Evolutionary conservation across 768 basidiomycete genomes (phyloP).

Genomic region (Tricholoma bakamatsutake): DNA sequence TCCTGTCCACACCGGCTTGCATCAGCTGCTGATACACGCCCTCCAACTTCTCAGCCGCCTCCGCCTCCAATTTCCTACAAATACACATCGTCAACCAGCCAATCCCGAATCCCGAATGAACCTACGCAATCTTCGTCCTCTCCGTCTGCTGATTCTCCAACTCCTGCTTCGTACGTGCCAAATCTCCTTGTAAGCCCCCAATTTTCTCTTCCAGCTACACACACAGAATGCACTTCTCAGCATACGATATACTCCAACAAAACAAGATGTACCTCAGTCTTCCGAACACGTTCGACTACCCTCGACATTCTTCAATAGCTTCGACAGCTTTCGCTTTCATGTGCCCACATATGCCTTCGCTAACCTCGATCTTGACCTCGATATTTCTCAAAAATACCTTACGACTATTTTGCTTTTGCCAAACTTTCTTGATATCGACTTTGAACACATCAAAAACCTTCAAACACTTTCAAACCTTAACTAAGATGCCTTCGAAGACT

Average conservation of each 20-base stretch:
- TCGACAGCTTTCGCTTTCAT: too few species aligned
- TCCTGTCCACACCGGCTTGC: conserved; percentile 85
- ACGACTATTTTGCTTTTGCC: too few species aligned
- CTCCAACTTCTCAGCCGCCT: conserved; percentile 87
- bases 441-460: too few species aligned
- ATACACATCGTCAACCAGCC: neutral
- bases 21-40: conserved; percentile 78
- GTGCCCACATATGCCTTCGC: too few species aligned
- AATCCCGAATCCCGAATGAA: conserved; percentile 1
- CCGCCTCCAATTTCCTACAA: conserved; percentile 78
- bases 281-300: too few species aligned
- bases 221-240: neutral
- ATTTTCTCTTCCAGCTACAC: conserved; percentile 58
- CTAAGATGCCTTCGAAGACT: too few species aligned
- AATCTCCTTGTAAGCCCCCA: conserved; percentile 47
- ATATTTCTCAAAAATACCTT: too few species aligned
- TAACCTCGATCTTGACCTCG: too few species aligned
- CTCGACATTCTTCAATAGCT: too few species aligned
- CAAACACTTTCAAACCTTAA: too few species aligned
- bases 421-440: too few species aligned
- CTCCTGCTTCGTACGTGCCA: conserved; percentile 66
- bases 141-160: conserved; percentile 85
- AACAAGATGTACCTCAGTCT: conserved; percentile 44
- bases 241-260: neutral
- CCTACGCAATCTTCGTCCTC: conserved; percentile 71